A percentile compares a stretch with the other conserved stretches of the same genome.
Conservation (phyloP, 331 rosid species). For the Malus hybrid region DNA sequence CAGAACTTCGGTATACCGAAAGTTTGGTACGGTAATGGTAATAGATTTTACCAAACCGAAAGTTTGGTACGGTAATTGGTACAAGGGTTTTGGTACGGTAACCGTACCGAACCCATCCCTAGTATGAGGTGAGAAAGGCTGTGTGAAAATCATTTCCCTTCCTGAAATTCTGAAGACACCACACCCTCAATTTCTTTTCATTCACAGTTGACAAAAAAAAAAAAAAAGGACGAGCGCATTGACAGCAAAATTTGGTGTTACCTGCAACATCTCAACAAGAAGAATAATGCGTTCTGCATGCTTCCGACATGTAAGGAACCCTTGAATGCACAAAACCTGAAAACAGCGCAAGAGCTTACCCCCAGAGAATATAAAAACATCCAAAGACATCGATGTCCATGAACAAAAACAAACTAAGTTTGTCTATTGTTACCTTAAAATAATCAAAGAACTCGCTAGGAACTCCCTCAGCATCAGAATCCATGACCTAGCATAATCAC, state of each 20-base stretch:
- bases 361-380: conserved; percentile 6
- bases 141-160: background rate
- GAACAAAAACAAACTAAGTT: background rate
- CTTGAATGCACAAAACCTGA: conserved; percentile 98
- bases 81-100: too few relatives aligned
- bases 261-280: conserved; percentile 99
- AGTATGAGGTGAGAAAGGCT: background rate
- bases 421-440: conserved; percentile 58
- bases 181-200: background rate
- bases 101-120: too few relatives aligned
- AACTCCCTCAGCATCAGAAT: conserved; percentile 96
- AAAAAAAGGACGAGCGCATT: background rate
- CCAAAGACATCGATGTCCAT: background rate
- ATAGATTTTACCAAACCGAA: too few relatives aligned
- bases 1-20: too few relatives aligned
- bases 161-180: background rate
- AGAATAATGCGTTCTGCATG: conserved; percentile 97
- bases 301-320: conserved; percentile 98
- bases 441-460: conserved; percentile 98
- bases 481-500: conserved; percentile 75
- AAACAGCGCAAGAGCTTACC: conserved; percentile 14
- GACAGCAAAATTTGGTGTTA: conserved; percentile 23
- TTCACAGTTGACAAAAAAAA: background rate
- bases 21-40: too few relatives aligned
- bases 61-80: too few relatives aligned